These are phyloP conservation scores for Angomonas ambiguus DNA, from an alignment of 208 protist genomes.

Conservation along the genomic window DNA sequence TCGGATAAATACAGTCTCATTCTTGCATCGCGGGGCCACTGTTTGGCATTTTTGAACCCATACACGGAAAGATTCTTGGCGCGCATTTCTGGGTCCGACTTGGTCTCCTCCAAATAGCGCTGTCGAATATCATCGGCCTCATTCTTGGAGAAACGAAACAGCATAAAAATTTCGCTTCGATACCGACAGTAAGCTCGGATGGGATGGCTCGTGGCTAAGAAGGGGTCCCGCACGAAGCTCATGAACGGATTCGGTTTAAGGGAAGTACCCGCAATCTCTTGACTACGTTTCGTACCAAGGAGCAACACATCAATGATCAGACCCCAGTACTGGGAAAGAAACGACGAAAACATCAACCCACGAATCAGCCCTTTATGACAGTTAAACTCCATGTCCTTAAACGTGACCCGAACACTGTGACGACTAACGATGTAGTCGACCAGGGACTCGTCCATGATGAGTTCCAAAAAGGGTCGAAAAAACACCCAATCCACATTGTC, in stretches of 20 bases:
- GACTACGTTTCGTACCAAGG: conserved; percentile 97
- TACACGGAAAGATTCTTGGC: conserved; percentile 98
- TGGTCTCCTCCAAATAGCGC: conserved; percentile 98
- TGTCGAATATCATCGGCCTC: conserved; percentile 98
- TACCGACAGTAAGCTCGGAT: conserved; percentile 99
- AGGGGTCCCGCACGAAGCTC: conserved; percentile 91
- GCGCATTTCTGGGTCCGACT: conserved; percentile 95
- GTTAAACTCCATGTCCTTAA: conserved; percentile 99
- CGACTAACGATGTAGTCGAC: conserved; percentile 99
- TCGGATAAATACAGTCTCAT: conserved; percentile 99
- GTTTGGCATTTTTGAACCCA: conserved; percentile 99
- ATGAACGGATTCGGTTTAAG: conserved; percentile 98
- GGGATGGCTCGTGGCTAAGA: conserved; percentile 96
- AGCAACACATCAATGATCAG: conserved; percentile 99
- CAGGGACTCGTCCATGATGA: conserved; percentile 99
- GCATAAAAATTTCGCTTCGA: conserved; percentile 96
- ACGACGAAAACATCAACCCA: conserved; percentile 99
- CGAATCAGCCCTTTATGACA: conserved; percentile 99
- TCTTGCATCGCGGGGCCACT: conserved; percentile 99
- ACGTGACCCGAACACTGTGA: conserved; percentile 99
- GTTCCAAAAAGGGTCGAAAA: conserved; percentile 98
- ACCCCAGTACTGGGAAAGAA: conserved; percentile 99
- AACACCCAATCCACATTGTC: conserved; percentile 99
- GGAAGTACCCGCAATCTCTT: conserved; percentile 98
- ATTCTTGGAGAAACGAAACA: conserved; percentile 97